A percentile compares a stretch with the other conserved stretches of the same genome.
phyloP scores from a whole-genome alignment of 73 alveolate species.

The Paramecium tetraurelia region DNA sequence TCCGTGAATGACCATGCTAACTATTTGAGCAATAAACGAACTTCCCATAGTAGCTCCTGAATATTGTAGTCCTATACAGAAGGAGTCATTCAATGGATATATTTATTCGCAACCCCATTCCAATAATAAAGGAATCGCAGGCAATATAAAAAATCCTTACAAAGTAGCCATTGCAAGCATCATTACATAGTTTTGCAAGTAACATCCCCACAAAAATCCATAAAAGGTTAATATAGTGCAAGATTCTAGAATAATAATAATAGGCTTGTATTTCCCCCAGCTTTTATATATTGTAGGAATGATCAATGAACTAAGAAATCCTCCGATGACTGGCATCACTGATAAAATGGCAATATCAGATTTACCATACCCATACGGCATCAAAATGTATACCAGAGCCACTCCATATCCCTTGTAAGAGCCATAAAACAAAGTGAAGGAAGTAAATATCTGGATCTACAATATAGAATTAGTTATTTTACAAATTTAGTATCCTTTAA shows the following conservation, averaged over 20 bases:
- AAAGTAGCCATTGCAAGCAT: not conserved
- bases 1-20: not conserved
- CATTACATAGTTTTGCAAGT: not conserved
- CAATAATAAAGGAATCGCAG: conserved; percentile 16
- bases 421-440: conserved; percentile 33
- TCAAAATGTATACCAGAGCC: not conserved
- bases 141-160: conserved; percentile 23
- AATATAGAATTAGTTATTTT: not conserved
- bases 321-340: conserved; percentile 19
- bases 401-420: conserved; percentile 46
- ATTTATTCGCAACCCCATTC: conserved; percentile 50
- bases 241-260: not conserved
- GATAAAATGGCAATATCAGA: conserved; percentile 20
- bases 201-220: conserved; percentile 10
- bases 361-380: conserved; percentile 20
- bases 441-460: not conserved
- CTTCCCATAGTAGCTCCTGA: conserved; percentile 43
- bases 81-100: conserved; percentile 19
- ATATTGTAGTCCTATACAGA: conserved; percentile 2
- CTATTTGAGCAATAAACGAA: conserved; percentile 24
- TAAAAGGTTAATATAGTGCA: not conserved
- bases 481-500: conserved; percentile 18
- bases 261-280: conserved; percentile 24
- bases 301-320: conserved; percentile 32
- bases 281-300: conserved; percentile 1